phyloP scores from a whole-genome alignment of 495 filamentous ascomycete genomes.

The Tuber melanosporum region DNA sequence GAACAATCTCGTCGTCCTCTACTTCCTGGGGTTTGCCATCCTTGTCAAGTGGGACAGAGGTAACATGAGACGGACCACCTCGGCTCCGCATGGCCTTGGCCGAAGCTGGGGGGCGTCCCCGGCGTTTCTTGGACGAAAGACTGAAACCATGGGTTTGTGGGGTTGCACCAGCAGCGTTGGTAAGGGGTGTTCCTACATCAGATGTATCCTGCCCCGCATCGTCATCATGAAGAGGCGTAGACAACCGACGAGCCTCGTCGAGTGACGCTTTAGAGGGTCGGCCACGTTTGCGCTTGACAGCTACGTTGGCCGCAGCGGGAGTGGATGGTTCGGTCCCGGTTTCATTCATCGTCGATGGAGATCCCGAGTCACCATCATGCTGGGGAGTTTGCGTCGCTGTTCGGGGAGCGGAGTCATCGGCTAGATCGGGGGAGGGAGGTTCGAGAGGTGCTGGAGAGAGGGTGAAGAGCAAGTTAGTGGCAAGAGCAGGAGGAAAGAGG shows the following conservation, averaged over 20 bases:
- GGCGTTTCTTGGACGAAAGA: constrained; percentile 62
- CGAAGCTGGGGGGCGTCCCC: constrained; percentile 76
- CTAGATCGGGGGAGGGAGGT: constrained; percentile 45
- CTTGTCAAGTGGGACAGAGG: constrained; percentile 82
- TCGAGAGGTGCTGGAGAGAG: constrained; percentile 27
- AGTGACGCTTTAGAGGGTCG: constrained; percentile 37
- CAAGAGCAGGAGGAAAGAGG: not conserved
- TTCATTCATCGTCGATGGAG: constrained; percentile 28
- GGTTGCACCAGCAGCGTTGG: constrained; percentile 15
- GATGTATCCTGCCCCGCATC: constrained; percentile 22
- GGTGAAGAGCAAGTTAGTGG: not conserved
- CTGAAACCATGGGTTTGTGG: constrained; percentile 36
- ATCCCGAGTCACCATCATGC: constrained; percentile 21
- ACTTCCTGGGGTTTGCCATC: constrained; percentile 91
- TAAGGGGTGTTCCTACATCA: constrained; percentile 25
- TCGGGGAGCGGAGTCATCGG: constrained; percentile 44
- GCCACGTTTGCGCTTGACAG: constrained; percentile 39
- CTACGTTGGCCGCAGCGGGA: constrained; percentile 24
- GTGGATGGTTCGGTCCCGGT: constrained; percentile 29
- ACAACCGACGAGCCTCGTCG: constrained; percentile 36
- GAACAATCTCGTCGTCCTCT: constrained; percentile 78
- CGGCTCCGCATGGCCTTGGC: constrained; percentile 59
- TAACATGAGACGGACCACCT: constrained; percentile 67
- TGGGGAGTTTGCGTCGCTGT: constrained; percentile 41
- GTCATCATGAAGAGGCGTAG: constrained; percentile 28